A percentile compares a stretch with the other conserved stretches of the same genome.
Conservation (phyloP, 2,329 filamentous ascomycete genomes). For the Elsinoe perseae region DNA sequence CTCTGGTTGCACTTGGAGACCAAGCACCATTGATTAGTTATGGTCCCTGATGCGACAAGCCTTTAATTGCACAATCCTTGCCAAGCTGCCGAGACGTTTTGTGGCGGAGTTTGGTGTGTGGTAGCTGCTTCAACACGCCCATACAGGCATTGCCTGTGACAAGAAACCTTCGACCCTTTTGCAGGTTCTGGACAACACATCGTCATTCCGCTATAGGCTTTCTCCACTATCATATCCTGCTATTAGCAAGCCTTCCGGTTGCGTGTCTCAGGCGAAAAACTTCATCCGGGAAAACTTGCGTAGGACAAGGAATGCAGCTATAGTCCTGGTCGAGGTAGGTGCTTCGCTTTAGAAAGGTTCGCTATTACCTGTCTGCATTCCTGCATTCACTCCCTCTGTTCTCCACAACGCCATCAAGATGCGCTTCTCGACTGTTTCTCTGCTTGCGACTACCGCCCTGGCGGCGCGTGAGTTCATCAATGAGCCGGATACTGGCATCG, state of each 20-base stretch:
- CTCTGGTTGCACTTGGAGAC: neutral
- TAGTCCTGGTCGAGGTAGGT: neutral
- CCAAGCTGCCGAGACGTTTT: neutral
- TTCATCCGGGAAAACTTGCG: neutral
- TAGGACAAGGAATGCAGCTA: neutral
- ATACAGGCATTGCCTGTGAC: conserved; percentile 32
- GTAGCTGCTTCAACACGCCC: neutral
- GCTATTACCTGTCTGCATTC: neutral
- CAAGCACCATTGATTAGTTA: neutral
- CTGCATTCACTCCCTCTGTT: neutral
- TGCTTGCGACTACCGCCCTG: conserved; percentile 20
- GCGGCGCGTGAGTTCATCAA: conserved; percentile 30
- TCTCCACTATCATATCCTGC: conserved; percentile 2
- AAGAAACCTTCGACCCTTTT: conserved; percentile 39
- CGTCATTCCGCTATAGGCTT: conserved; percentile 3
- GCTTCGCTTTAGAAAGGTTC: neutral
- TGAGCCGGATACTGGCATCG: conserved; percentile 32
- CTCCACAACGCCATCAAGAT: neutral
- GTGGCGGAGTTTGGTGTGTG: neutral
- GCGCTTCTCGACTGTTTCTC: conserved; percentile 4
- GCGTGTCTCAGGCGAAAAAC: conserved; percentile 6
- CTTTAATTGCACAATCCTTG: neutral
- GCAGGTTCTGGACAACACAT: conserved; percentile 42
- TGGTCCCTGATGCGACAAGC: neutral
- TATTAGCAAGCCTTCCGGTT: neutral